These are phyloP conservation scores for Fusarium paranaense DNA, from an alignment of 2,329 filamentous ascomycete species.

Conservation along the genomic window DNA sequence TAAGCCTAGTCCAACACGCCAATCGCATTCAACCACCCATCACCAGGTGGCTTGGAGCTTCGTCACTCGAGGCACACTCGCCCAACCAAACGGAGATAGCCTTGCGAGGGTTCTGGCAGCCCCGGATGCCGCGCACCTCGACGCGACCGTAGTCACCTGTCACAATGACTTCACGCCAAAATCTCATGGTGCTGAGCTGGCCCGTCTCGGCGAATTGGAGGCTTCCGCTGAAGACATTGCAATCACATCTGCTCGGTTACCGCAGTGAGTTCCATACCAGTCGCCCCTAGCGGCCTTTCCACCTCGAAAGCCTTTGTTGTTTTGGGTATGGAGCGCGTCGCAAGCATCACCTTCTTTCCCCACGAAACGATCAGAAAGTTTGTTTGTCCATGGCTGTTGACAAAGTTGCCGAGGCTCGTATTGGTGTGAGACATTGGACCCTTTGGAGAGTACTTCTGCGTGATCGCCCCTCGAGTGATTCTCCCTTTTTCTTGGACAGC, in stretches of 20 bases:
- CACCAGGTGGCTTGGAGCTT: background rate
- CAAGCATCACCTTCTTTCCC: background rate
- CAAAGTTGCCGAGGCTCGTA: background rate
- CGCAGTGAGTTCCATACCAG: background rate
- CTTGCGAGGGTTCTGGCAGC: background rate
- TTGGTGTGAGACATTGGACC: background rate
- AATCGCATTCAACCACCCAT: background rate
- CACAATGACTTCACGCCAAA: constrained; percentile 1
- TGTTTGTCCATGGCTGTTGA: background rate
- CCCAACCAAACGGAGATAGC: background rate
- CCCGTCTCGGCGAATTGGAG: background rate
- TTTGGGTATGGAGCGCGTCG: background rate
- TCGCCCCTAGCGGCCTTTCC: background rate
- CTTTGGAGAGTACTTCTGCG: background rate
- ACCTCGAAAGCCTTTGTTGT: background rate
- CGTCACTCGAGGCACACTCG: background rate
- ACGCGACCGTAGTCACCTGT: background rate
- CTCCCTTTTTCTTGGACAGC: background rate
- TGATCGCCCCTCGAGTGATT: background rate
- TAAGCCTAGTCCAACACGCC: background rate
- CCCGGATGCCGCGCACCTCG: background rate
- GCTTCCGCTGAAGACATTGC: background rate
- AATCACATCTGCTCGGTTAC: background rate
- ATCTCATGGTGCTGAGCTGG: background rate
- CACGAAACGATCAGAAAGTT: background rate